Percentiles rank a stretch among this genome's conserved stretches.
These are phyloP conservation scores for Hypoxylon cercidicola DNA, from an alignment of 495 filamentous ascomycete genomes.

Conservation along the genomic window DNA sequence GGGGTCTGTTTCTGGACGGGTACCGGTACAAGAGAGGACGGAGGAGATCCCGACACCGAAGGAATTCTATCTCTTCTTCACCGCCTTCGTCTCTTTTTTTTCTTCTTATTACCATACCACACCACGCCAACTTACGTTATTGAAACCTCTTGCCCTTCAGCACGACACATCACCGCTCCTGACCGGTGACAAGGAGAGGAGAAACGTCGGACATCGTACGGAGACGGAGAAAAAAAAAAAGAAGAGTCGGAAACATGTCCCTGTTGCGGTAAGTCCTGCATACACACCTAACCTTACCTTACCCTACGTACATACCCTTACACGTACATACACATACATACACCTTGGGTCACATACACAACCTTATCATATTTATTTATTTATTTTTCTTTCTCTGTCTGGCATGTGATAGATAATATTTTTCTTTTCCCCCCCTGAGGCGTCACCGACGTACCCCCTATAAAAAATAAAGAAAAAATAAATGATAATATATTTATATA, in stretches of 20 bases:
- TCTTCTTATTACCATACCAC: conserved; percentile 26
- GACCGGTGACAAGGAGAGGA: conserved; percentile 17
- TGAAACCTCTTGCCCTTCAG: conserved; percentile 19
- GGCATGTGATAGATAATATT: conserved; percentile 1
- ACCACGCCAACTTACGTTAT: conserved; percentile 36
- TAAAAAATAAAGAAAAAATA: conserved; percentile 11
- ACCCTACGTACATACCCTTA: conserved; percentile 1
- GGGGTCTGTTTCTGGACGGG: background rate
- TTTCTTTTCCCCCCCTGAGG: conserved; percentile 21
- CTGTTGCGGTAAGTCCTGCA: conserved; percentile 41
- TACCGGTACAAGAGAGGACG: conserved; percentile 10
- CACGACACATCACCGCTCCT: conserved; percentile 11
- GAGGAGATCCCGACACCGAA: conserved; percentile 12
- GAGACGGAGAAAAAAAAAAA: background rate
- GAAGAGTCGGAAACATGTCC: conserved; percentile 31
- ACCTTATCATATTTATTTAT: conserved; percentile 21
- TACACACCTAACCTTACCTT: no score
- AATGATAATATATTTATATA: conserved; percentile 5
- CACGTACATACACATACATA: conserved; percentile 10
- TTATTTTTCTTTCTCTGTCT: background rate
- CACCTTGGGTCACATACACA: conserved; percentile 17
- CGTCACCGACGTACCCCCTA: conserved; percentile 35
- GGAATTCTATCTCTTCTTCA: conserved; percentile 27
- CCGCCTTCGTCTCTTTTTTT: conserved; percentile 24
- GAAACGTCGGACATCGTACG: conserved; percentile 13